These are phyloP conservation scores for Cyclocybe aegerita DNA, from an alignment of 768 basidiomycete species.

Conservation along the genomic window DNA sequence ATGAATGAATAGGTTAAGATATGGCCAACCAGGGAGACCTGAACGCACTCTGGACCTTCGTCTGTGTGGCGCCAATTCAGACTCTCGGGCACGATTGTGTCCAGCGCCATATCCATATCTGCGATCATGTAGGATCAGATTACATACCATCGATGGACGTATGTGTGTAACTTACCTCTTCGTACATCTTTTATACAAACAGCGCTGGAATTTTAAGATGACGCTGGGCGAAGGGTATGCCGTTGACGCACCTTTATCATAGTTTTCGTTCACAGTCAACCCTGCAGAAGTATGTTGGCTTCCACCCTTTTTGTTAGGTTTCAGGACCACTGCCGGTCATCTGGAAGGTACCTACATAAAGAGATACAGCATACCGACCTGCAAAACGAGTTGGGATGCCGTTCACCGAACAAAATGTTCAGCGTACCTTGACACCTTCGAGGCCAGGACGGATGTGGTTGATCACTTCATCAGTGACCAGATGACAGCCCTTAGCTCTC, in stretches of 20 bases:
- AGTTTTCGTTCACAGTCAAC: constrained; percentile 88
- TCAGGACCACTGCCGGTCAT: neutral
- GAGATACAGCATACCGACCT: constrained; percentile 88
- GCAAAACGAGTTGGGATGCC: neutral
- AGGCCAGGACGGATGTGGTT: constrained; percentile 69
- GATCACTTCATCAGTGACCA: constrained; percentile 78
- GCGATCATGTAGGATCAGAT: constrained; percentile 1
- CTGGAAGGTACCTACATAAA: constrained; percentile 62
- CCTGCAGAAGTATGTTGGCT: constrained; percentile 74
- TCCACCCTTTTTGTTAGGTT: neutral
- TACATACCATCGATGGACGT: neutral
- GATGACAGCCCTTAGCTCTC: constrained; percentile 68
- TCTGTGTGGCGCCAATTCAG: constrained; percentile 85
- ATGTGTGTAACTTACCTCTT: constrained; percentile 23
- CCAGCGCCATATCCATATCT: constrained; percentile 97
- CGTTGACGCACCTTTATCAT: constrained; percentile 58
- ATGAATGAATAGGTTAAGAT: constrained; percentile 6
- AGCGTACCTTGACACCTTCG: constrained; percentile 57
- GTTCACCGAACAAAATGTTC: neutral
- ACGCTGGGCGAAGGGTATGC: neutral
- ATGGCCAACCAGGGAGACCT: constrained; percentile 1
- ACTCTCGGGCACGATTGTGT: constrained; percentile 82
- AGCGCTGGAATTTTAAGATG: neutral
- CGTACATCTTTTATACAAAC: constrained; percentile 27
- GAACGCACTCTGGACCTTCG: constrained; percentile 85